phyloP scores from a whole-genome alignment of 257 asterid species.

The Przewalskia tangutica region DNA sequence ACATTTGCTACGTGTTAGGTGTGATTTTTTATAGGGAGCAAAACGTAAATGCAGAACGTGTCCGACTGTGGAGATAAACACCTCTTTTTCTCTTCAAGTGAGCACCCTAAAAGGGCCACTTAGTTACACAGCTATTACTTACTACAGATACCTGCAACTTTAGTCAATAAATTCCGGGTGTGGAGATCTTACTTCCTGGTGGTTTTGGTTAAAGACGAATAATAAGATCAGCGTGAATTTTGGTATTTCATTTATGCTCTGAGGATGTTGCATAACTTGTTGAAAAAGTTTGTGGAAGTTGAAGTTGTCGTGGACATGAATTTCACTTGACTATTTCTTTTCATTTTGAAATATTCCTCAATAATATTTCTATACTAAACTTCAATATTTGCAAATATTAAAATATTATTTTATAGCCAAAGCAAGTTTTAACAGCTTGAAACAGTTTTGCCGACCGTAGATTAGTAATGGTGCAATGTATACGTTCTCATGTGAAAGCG shows the following conservation, averaged over 20 bases:
- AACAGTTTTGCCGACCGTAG: background rate
- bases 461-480: background rate
- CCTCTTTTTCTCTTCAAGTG: background rate
- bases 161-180: background rate
- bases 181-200: background rate
- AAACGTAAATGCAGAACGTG: background rate
- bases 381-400: background rate
- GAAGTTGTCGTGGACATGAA: background rate
- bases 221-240: background rate
- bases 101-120: background rate
- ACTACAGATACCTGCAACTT: background rate
- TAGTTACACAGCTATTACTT: background rate
- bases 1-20: background rate
- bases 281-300: background rate
- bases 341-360: background rate
- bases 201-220: background rate
- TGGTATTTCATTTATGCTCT: background rate
- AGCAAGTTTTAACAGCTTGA: background rate
- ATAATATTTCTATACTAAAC: background rate
- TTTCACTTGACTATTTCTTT: background rate
- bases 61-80: background rate
- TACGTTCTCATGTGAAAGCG: background rate
- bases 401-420: background rate
- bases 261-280: background rate
- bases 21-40: background rate